These are phyloP conservation scores for Brassica balearica DNA, from an alignment of 441 rosid species.

Conservation along the genomic window DNA sequence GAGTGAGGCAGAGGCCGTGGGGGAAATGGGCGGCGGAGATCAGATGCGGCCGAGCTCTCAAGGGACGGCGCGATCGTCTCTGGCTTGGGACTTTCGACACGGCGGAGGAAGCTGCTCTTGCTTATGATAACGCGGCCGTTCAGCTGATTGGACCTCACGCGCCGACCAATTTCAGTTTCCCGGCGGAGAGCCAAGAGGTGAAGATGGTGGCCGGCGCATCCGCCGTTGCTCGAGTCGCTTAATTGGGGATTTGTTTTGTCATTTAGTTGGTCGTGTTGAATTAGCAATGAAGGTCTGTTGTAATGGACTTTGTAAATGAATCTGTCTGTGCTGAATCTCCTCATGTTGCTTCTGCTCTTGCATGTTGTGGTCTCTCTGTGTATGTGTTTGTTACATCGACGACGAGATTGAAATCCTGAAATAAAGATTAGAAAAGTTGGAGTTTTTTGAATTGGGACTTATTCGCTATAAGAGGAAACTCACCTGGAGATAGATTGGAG, in stretches of 20 bases:
- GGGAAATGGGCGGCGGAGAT: constrained; percentile 98
- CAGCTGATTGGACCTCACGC: constrained; percentile 86
- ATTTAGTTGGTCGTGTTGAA: not conserved
- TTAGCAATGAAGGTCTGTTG: not conserved
- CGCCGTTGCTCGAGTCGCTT: not conserved
- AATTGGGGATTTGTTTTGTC: not conserved
- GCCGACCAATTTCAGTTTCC: constrained; percentile 68
- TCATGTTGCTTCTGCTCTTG: not conserved
- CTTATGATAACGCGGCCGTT: constrained; percentile 87
- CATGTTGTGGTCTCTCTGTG: not conserved
- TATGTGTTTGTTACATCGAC: too few species aligned
- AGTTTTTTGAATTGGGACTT: too few species aligned
- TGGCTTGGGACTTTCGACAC: constrained; percentile 91
- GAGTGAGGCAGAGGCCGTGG: constrained; percentile 93
- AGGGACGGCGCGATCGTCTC: constrained; percentile 63
- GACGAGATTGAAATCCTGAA: too few species aligned
- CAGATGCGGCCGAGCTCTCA: constrained; percentile 54
- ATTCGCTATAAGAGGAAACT: too few species aligned
- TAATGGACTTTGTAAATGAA: not conserved
- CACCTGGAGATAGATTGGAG: too few species aligned
- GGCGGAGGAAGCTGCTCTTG: constrained; percentile 92
- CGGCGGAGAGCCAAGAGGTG: constrained; percentile 26
- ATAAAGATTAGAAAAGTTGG: too few species aligned
- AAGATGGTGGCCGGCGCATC: not conserved
- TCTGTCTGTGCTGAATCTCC: not conserved